A percentile compares a stretch with the other conserved stretches of the same genome.
phyloP scores from a whole-genome alignment of 2,329 filamentous ascomycete genomes.

The Aspergillus spinulosporus region DNA sequence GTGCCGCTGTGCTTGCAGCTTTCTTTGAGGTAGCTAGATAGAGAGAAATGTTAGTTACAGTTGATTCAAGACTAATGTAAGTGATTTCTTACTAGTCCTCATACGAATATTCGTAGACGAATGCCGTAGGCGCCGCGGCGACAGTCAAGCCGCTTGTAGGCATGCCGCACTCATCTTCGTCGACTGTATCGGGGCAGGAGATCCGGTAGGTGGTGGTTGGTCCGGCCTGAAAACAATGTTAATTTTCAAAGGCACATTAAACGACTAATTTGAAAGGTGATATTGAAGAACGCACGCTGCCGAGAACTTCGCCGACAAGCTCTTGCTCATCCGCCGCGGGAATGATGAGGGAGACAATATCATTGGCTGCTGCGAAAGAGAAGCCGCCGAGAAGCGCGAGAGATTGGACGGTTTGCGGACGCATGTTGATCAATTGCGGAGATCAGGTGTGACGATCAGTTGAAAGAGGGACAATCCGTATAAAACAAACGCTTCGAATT shows the following conservation, averaged over 20 bases:
- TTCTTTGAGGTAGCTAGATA: constrained; percentile 10
- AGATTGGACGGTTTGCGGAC: constrained; percentile 20
- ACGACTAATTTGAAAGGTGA: neutral
- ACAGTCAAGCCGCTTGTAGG: constrained; percentile 13
- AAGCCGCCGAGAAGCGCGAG: constrained; percentile 29
- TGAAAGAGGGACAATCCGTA: neutral
- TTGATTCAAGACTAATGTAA: neutral
- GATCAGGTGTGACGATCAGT: constrained; percentile 3
- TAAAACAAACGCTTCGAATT: neutral
- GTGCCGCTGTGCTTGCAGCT: constrained; percentile 28
- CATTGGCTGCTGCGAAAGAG: constrained; percentile 24
- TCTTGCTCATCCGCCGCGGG: constrained; percentile 9
- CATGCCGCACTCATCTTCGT: constrained; percentile 16
- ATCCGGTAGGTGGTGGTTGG: constrained; percentile 24
- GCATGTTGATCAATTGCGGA: constrained; percentile 17
- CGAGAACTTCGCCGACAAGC: constrained; percentile 18
- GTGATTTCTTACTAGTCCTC: constrained; percentile 16
- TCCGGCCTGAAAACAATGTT: constrained; percentile 16
- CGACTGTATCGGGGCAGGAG: constrained; percentile 15
- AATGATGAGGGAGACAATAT: constrained; percentile 18
- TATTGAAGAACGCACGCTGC: constrained; percentile 14
- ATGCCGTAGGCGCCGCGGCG: constrained; percentile 15
- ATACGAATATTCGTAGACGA: constrained; percentile 6
- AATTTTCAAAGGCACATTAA: neutral
- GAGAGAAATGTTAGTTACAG: neutral